phyloP scores from a whole-genome alignment of 176 grass and related monocot genomes.

The Rhynchospora pubera region DNA sequence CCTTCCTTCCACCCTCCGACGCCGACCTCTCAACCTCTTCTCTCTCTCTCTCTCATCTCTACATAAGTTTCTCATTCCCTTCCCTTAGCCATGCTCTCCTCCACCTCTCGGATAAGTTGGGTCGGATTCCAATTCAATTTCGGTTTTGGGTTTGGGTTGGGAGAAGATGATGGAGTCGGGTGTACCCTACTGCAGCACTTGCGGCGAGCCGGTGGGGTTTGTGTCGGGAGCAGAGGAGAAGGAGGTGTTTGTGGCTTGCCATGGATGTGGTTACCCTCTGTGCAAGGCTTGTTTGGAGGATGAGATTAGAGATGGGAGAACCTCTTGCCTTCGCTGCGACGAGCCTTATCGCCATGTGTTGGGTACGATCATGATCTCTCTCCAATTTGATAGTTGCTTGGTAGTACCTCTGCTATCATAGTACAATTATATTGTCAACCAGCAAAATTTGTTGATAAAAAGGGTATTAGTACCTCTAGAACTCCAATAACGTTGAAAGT shows the following conservation, averaged over 20 bases:
- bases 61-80: slow-evolving; percentile 39
- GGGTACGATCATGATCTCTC: slow-evolving; percentile 29
- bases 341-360: slow-evolving; percentile 36
- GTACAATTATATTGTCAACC: not conserved
- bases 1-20: slow-evolving; percentile 84
- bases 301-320: slow-evolving; percentile 60
- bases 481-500: not conserved
- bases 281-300: slow-evolving; percentile 78
- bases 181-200: slow-evolving; percentile 50
- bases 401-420: not conserved
- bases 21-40: slow-evolving; percentile 61
- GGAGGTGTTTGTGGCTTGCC: slow-evolving; percentile 59
- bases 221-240: not conserved
- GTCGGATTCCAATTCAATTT: not conserved
- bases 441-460: not conserved
- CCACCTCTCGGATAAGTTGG: not conserved
- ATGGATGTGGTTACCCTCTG: slow-evolving; percentile 73
- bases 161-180: slow-evolving; percentile 40
- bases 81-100: slow-evolving; percentile 8
- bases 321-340: slow-evolving; percentile 58
- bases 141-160: slow-evolving; percentile 1
- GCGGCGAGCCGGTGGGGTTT: slow-evolving; percentile 54
- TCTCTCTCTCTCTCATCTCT: slow-evolving; percentile 30
- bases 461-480: not conserved
- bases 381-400: not conserved